Percentiles rank a stretch among this genome's conserved stretches.
phyloP scores from a whole-genome alignment of 2,329 filamentous ascomycete genomes.

The Fusarium sp. region DNA sequence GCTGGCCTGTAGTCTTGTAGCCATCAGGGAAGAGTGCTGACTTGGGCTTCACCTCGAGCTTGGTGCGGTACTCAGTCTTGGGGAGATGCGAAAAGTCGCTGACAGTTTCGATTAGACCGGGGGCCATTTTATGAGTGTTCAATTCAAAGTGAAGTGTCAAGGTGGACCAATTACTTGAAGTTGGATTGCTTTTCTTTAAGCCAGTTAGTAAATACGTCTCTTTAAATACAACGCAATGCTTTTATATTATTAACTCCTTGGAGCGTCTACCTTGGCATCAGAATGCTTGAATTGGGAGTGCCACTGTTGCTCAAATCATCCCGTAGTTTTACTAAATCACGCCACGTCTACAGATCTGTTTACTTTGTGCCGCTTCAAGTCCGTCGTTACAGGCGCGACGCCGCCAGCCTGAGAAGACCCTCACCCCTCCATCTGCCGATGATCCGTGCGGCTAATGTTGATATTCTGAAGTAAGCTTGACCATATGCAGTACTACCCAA shows the following conservation, averaged over 20 bases:
- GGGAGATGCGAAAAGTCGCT: not conserved
- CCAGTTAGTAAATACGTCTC: too few relatives aligned
- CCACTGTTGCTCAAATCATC: not conserved
- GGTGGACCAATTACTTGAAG: too few relatives aligned
- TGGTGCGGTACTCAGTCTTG: not conserved
- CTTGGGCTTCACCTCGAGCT: not conserved
- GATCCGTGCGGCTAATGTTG: not conserved
- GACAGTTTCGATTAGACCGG: not conserved
- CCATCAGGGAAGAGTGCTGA: slow-evolving; percentile 55
- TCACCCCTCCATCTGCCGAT: not conserved
- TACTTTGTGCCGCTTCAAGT: not conserved
- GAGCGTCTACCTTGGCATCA: not conserved
- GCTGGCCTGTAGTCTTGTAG: slow-evolving; percentile 72
- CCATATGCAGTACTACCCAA: not conserved
- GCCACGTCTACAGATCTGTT: not conserved
- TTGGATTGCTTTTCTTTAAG: not conserved
- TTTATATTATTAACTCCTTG: not conserved
- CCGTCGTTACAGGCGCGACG: not conserved
- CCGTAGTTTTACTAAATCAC: not conserved
- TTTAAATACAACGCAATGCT: not conserved
- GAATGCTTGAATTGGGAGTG: not conserved
- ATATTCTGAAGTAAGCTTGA: not conserved
- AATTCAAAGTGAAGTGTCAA: not conserved
- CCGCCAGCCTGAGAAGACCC: not conserved
- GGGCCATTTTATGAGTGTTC: not conserved